A percentile compares a stretch with the other conserved stretches of the same genome.
Evolutionary conservation across 768 basidiomycete species (phyloP).

Genomic region (Galerina marginata): DNA sequence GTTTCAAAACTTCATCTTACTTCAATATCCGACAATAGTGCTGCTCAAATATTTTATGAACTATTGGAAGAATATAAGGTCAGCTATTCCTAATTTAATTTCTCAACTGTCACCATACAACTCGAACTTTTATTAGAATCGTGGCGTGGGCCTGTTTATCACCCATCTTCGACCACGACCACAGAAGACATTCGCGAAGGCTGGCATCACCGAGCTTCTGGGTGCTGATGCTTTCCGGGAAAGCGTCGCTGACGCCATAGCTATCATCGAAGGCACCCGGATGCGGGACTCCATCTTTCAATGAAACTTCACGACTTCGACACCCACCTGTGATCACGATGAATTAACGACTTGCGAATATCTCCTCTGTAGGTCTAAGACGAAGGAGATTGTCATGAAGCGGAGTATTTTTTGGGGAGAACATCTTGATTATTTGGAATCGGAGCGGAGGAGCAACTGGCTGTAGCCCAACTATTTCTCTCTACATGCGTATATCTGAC

Average conservation of each 20-base stretch:
- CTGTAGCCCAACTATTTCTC: neutral
- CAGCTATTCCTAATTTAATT: constrained; percentile 12
- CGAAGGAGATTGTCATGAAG: too few relatives aligned
- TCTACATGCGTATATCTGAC: neutral
- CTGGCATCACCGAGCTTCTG: constrained; percentile 55
- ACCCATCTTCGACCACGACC: constrained; percentile 50
- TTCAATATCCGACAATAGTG: constrained; percentile 45
- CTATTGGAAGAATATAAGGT: constrained; percentile 81
- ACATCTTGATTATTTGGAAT: too few relatives aligned
- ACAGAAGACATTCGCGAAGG: constrained; percentile 50
- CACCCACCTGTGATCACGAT: neutral
- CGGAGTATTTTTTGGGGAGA: too few relatives aligned
- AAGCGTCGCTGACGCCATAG: constrained; percentile 57
- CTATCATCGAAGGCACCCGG: constrained; percentile 39
- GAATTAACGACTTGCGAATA: neutral
- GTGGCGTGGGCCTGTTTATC: constrained; percentile 56
- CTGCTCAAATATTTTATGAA: constrained; percentile 84
- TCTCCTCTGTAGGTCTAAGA: neutral
- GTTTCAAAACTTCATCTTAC: constrained; percentile 4
- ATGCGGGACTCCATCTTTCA: constrained; percentile 19
- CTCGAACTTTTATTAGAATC: constrained; percentile 38
- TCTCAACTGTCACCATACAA: neutral
- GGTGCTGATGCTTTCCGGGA: constrained; percentile 53
- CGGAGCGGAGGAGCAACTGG: neutral
- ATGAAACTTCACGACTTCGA: neutral